These are phyloP conservation scores for Aspergillus sp. DNA, from an alignment of 2,329 filamentous ascomycete species.

Conservation along the genomic window DNA sequence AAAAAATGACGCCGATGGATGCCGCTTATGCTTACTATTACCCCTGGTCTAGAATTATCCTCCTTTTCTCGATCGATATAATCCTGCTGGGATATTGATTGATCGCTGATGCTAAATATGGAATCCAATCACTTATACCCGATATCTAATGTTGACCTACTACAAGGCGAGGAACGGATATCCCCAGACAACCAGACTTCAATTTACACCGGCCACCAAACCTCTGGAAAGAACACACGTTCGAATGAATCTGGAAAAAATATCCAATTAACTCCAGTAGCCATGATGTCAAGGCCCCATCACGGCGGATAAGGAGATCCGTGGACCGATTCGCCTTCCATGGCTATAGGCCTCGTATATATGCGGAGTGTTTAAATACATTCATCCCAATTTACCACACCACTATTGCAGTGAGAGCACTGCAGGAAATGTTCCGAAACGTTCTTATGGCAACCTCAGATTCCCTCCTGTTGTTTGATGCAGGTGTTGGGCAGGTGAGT, in stretches of 20 bases:
- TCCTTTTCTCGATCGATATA: too few relatives aligned
- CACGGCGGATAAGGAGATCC: constrained; percentile 6
- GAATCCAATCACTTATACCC: too few relatives aligned
- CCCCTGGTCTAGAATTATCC: too few relatives aligned
- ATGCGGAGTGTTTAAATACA: not conserved
- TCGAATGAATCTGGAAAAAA: not conserved
- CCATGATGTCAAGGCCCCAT: constrained; percentile 25
- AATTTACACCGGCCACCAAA: not conserved
- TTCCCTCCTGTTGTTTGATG: constrained; percentile 23
- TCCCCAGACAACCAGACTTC: too few relatives aligned
- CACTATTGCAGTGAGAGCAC: constrained; percentile 8
- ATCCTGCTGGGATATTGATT: too few relatives aligned
- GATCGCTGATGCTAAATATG: too few relatives aligned
- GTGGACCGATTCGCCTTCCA: not conserved
- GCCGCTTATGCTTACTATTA: too few relatives aligned
- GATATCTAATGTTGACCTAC: too few relatives aligned
- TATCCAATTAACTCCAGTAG: not conserved
- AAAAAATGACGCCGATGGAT: too few relatives aligned
- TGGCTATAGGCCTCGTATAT: not conserved
- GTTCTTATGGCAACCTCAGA: constrained; percentile 19
- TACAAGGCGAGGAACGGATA: too few relatives aligned
- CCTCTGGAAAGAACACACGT: not conserved
- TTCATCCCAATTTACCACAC: not conserved
- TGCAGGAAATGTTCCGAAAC: constrained; percentile 16
- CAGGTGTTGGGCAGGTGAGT: constrained; percentile 24